Conservation (phyloP, 2,329 filamentous ascomycete species). For the Thelonectria rubi region DNA sequence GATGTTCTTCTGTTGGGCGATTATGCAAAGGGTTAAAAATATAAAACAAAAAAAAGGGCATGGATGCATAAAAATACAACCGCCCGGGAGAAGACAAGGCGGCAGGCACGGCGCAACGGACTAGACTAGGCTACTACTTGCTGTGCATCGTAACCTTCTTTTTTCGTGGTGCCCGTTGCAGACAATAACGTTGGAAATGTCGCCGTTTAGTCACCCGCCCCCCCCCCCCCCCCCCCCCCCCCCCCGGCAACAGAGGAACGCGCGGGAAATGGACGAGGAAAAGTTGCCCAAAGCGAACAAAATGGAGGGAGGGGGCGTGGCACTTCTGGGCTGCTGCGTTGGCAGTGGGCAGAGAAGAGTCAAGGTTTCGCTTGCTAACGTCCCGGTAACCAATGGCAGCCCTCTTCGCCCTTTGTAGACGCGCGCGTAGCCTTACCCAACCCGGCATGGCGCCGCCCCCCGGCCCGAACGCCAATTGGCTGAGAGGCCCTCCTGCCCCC, state of each 20-base stretch:
- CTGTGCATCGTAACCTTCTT: too few relatives aligned
- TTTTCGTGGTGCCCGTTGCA: too few relatives aligned
- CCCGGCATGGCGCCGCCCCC: slow-evolving; percentile 26
- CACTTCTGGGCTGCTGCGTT: slow-evolving; percentile 33
- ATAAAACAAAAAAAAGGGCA: neutral
- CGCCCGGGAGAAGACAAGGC: too few relatives aligned
- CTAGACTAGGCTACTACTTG: too few relatives aligned
- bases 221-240: too few relatives aligned
- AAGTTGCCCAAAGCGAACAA: too few relatives aligned
- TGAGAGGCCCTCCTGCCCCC: neutral
- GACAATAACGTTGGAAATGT: too few relatives aligned
- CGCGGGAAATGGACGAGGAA: neutral
- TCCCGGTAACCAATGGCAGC: slow-evolving; percentile 45
- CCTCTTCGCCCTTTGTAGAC: slow-evolving; percentile 39
- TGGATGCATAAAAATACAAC: too few relatives aligned
- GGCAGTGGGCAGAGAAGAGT: slow-evolving; percentile 36
- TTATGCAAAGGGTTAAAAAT: neutral
- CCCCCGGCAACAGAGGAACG: too few relatives aligned
- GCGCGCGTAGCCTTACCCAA: slow-evolving; percentile 42
- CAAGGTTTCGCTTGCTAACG: slow-evolving; percentile 41
- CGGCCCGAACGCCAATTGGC: slow-evolving; percentile 44
- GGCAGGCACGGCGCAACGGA: too few relatives aligned
- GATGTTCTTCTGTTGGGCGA: too few relatives aligned
- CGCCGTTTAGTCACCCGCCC: too few relatives aligned
- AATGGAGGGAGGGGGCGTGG: slow-evolving; percentile 28